These are phyloP conservation scores for Serendipita sp. DNA, from an alignment of 768 basidiomycete genomes.

Conservation along the genomic window DNA sequence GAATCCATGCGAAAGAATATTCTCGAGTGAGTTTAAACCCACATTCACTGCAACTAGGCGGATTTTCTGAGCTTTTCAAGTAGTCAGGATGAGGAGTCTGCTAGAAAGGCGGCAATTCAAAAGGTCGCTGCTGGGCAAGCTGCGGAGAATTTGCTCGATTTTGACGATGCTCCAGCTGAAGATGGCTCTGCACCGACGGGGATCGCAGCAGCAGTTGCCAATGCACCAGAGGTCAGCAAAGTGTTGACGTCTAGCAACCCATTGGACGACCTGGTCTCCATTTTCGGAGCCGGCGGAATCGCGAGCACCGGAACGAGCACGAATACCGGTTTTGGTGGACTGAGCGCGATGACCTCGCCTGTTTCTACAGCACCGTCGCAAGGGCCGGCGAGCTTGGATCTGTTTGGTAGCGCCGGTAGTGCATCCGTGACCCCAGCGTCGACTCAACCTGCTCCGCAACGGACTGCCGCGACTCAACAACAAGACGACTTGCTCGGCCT, in stretches of 20 bases:
- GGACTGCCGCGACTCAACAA: constrained; percentile 10
- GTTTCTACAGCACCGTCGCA: constrained; percentile 1
- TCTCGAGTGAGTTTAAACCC: constrained; percentile 32
- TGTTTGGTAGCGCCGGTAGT: constrained; percentile 5
- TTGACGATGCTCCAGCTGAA: constrained; percentile 53
- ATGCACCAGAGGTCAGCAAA: constrained; percentile 58
- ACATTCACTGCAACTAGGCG: constrained; percentile 6
- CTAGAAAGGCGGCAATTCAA: constrained; percentile 66
- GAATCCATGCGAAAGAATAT: constrained; percentile 57
- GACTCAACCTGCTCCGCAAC: constrained; percentile 10
- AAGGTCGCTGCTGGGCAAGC: constrained; percentile 85
- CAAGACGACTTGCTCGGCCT: not conserved
- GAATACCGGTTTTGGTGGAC: not conserved
- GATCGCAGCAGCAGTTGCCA: constrained; percentile 59
- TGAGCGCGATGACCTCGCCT: constrained; percentile 10
- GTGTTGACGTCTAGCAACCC: constrained; percentile 73
- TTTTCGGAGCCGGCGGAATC: constrained; percentile 45
- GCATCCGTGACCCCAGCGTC: not conserved
- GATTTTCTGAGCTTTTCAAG: not conserved
- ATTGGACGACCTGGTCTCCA: constrained; percentile 82
- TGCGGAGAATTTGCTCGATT: constrained; percentile 89
- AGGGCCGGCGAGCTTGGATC: not conserved
- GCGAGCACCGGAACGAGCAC: constrained; percentile 12
- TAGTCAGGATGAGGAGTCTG: constrained; percentile 45
- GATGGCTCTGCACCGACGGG: constrained; percentile 51